Evolutionary conservation across 805 yeast genomes (phyloP).

Genomic region (Teunomyces stri): DNA sequence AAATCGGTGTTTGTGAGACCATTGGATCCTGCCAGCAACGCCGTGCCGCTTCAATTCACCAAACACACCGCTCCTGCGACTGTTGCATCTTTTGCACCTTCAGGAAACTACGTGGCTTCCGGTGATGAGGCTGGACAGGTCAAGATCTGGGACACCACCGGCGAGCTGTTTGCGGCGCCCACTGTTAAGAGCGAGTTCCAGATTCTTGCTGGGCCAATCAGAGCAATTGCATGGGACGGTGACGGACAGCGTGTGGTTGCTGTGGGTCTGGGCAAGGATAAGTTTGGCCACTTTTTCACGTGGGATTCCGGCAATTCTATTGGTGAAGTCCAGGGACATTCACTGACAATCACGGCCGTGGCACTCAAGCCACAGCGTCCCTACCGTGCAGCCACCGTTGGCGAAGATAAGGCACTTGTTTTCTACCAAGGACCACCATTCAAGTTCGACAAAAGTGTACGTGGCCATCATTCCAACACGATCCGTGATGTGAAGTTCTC

Average conservation of each 20-base stretch:
- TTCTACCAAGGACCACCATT: constrained; percentile 93
- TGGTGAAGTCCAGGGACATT: constrained; percentile 94
- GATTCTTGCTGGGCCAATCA: constrained; percentile 76
- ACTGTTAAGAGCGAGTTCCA: constrained; percentile 76
- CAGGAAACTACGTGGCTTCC: constrained; percentile 86
- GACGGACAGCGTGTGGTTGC: constrained; percentile 85
- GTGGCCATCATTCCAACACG: constrained; percentile 75
- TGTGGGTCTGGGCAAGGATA: constrained; percentile 91
- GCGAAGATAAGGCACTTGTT: constrained; percentile 84
- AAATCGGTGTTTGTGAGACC: constrained; percentile 74
- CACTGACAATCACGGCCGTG: constrained; percentile 79
- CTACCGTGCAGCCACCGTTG: constrained; percentile 86
- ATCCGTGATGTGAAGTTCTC: constrained; percentile 80
- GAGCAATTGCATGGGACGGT: constrained; percentile 87
- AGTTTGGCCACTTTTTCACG: constrained; percentile 88
- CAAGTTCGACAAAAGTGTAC: constrained; percentile 69
- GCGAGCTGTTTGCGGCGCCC: constrained; percentile 38
- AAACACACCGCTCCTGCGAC: constrained; percentile 73
- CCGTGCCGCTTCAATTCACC: constrained; percentile 58
- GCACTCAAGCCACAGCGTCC: constrained; percentile 85
- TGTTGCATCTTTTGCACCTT: constrained; percentile 83
- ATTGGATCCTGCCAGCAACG: constrained; percentile 48
- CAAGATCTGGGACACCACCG: constrained; percentile 72
- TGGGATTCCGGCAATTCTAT: constrained; percentile 96
- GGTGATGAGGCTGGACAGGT: constrained; percentile 92